Evolutionary conservation across 345 rosid species (phyloP), one percentile per base, ranked within the genome.

Genomic region (Iberis pinnata): DNA sequence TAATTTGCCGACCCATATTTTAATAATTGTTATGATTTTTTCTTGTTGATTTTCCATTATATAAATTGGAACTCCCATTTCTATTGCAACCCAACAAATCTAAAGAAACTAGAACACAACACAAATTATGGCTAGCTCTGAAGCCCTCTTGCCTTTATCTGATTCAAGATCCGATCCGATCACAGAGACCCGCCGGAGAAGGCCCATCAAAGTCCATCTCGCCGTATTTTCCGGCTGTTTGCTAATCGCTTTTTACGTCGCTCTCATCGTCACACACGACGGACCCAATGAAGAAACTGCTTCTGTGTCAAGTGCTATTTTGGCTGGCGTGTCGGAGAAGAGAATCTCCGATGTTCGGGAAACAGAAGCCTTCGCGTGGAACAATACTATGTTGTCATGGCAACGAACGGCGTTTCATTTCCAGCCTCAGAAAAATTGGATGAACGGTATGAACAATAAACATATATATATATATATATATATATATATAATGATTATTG

Each of bases 361-460:
- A 0, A 13, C 53, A 33, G 7, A 33, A 70, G 69, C 73, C 52
- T 84, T 51, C 38, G 75, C 77, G 0, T 88, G 96, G 96, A 84
- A 89, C 18, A 80, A 80, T 15, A 85, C 84, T 31, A 80, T 84
- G 96, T 61, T 84, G 64, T 55, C 81, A 6, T 92, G 96, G 96
- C 98, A 92, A 58, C 67, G 95, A 66, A 83, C 95, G 18, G 76
- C 90, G 53, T 92, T 49, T 63, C 98, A 92, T 44, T 92, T 88
- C 56, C 98, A 88, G 53, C 98, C 98, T 3, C 52, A 69, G 42
- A 74, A 67, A 47, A 88, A 92, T 56, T 92, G 98, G 98, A 92
- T 88, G 96, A 92, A 92, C 63, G 98, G 98, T 92, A 78, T 67
- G 79, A 50, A 49, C 6, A 36, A 48, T 3, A 6, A 8, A 1